Base-by-base conservation (phyloP, 129 eudicot genomes). In the Lactuca saligna region DNA sequence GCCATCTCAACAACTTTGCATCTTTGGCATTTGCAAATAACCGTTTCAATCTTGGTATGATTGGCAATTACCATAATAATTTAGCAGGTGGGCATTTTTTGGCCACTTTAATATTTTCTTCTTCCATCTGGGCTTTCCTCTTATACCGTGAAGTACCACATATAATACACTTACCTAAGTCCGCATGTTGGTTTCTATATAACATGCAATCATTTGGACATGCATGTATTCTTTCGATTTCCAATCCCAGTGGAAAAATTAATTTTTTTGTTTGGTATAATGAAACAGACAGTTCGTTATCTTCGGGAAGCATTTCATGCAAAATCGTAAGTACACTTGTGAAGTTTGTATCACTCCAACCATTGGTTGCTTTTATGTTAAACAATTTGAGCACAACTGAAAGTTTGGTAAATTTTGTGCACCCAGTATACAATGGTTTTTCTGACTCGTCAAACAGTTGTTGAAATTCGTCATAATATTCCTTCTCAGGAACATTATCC, bases 381-480 rank as follows among this genome's bases (percentile, higher is more conserved):
- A 65, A 13, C 8, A 48, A 13, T 65, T 25, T 65, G 4, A 65
- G 8, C 42, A 29, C 42, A 39, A 7, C 57, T 1, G 38, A 7
- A 65, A 65, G 44, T 65, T 29, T 65, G 29, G 41, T 17, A 48
- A 46, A 48, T 9, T 65, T 65, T n/a, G 37, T 16, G 42, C 69
- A 64, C 11, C 69, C 17, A 1, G 6, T 16, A 44, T 64, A 64
- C 25, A 64, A 37, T 3, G 56, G 56, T 37, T 44, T 44, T 20
- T 44, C 38, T 0, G 69, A 15, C 7, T 64, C 56, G 11, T 4
- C n/a, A 64, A 64, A 64, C 10, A 64, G n/a, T 20, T 44, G 15
- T 44, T 44, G 17, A 17, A 42, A 31, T 20, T 42, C 6, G 9
- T 39, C 51, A 10, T 15, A 38, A 37, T 25, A 17, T 6, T 20